phyloP scores from a whole-genome alignment of 345 rosid genomes.

The Geranium brycei region DNA sequence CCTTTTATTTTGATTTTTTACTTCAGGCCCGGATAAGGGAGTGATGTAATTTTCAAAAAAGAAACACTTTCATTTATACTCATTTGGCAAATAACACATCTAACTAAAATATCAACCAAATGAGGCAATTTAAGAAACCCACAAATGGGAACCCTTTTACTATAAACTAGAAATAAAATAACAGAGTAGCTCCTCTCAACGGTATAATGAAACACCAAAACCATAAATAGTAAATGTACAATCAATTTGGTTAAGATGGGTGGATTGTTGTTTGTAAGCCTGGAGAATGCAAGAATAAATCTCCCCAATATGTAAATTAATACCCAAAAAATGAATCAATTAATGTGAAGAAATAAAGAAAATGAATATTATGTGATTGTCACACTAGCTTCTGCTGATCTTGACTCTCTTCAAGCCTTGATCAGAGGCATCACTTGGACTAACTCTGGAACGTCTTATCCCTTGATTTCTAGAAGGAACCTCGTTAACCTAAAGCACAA shows the following conservation, averaged over 20 bases:
- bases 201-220: not conserved
- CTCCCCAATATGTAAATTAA: conserved; percentile 3
- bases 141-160: too few species aligned
- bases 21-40: too few species aligned
- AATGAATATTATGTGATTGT: conserved; percentile 1
- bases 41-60: too few species aligned
- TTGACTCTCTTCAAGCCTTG: conserved; percentile 43
- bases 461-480: conserved; percentile 19
- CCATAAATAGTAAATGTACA: not conserved
- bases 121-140: too few species aligned
- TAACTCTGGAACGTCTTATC: conserved; percentile 18
- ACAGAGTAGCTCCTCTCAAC: too few species aligned
- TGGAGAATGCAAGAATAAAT: conserved; percentile 18
- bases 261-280: conserved; percentile 16
- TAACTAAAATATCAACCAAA: too few species aligned
- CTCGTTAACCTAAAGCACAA: conserved; percentile 20
- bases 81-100: too few species aligned
- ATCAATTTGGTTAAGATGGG: not conserved
- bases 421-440: conserved; percentile 18
- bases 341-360: conserved; percentile 12
- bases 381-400: conserved; percentile 21
- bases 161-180: too few species aligned
- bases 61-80: too few species aligned
- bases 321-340: conserved; percentile 19
- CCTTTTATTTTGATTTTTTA: too few species aligned